Evolutionary conservation across 2,329 filamentous ascomycete species (phyloP).

Genomic region (Fusarium sp.): DNA sequence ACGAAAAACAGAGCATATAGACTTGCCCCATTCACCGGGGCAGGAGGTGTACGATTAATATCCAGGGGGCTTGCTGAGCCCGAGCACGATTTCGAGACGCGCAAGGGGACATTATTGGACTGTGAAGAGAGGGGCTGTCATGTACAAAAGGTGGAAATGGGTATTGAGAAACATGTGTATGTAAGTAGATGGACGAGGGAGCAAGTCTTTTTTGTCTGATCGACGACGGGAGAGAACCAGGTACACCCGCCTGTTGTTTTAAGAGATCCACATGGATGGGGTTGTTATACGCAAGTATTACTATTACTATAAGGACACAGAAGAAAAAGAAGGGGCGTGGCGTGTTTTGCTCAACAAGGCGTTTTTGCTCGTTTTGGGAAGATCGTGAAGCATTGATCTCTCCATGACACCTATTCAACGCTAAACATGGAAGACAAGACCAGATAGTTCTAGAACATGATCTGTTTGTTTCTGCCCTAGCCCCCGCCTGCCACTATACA

Average conservation of each 20-base stretch:
- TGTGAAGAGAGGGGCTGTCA: neutral
- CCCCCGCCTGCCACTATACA: neutral
- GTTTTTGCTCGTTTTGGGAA: neutral
- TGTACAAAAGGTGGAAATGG: constrained; percentile 31
- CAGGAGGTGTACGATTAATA: constrained; percentile 25
- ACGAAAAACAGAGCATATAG: constrained; percentile 31
- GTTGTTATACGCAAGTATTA: constrained; percentile 1
- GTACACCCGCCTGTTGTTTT: constrained; percentile 4
- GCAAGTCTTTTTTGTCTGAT: neutral
- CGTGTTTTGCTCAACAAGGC: constrained; percentile 17
- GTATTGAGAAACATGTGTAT: constrained; percentile 4
- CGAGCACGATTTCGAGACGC: neutral
- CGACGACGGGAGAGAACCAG: neutral
- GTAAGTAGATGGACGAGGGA: neutral
- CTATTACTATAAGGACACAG: neutral
- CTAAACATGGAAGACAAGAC: neutral
- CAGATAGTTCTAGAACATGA: neutral
- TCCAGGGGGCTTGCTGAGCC: neutral
- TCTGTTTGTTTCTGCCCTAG: neutral
- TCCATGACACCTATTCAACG: neutral
- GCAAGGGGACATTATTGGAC: neutral
- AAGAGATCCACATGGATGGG: neutral
- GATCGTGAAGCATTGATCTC: constrained; percentile 3
- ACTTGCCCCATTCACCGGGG: constrained; percentile 6
- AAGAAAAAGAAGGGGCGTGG: constrained; percentile 4